phyloP scores from a whole-genome alignment of 192 early-diverging fungal genomes.

The Podila minutissima region DNA sequence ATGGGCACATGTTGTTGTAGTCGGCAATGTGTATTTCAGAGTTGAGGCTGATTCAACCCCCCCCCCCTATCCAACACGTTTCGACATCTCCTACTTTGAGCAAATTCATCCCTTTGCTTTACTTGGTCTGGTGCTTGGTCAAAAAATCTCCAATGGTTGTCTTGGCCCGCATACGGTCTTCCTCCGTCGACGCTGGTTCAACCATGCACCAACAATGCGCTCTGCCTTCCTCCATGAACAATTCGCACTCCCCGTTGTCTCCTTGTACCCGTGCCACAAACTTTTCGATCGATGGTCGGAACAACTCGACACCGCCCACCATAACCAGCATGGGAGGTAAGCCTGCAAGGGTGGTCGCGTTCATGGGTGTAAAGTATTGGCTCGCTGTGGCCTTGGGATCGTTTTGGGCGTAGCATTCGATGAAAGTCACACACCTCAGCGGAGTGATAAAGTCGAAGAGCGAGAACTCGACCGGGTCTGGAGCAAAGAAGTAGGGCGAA shows the following conservation, averaged over 20 bases:
- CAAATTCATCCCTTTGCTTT: too few species aligned
- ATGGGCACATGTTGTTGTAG: too few species aligned
- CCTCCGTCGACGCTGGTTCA: background rate
- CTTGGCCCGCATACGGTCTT: background rate
- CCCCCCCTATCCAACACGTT: too few species aligned
- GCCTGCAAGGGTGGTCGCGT: background rate
- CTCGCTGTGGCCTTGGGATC: background rate
- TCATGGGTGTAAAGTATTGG: background rate
- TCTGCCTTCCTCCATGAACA: background rate
- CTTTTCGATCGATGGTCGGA: conserved; percentile 3
- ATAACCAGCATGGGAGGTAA: conserved; percentile 4
- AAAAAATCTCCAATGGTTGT: background rate
- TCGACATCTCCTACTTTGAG: too few species aligned
- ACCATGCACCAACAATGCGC: background rate
- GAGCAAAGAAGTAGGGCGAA: background rate
- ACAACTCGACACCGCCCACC: conserved; percentile 1
- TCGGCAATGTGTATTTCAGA: too few species aligned
- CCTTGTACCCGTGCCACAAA: background rate
- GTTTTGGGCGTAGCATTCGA: background rate
- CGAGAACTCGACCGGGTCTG: background rate
- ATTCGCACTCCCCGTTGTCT: background rate
- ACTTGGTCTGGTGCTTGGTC: background rate
- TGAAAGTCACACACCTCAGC: background rate
- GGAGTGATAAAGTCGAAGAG: background rate
- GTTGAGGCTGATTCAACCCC: too few species aligned